Conservation (phyloP, 345 rosid genomes). For the Iberis pinnata region DNA sequence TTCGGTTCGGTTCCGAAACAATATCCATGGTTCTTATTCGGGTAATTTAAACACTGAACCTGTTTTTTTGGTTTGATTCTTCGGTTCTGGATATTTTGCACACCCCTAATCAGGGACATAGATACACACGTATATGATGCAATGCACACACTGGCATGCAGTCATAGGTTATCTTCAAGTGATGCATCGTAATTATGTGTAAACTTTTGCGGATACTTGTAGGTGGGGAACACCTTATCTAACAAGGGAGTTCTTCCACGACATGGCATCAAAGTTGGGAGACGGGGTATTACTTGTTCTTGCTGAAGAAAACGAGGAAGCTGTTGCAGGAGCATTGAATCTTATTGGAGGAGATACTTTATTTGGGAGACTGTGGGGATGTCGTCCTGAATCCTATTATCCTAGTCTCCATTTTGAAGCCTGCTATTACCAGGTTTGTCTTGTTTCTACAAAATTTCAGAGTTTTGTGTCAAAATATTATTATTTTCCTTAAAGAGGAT, state of each 20-base stretch:
- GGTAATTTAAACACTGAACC: no score
- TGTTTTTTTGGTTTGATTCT: no score
- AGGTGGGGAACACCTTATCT: slow-evolving; percentile 98
- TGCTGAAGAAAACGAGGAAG: slow-evolving; percentile 81
- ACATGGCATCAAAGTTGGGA: slow-evolving; percentile 73
- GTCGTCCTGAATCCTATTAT: slow-evolving; percentile 64
- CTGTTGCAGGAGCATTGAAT: slow-evolving; percentile 92
- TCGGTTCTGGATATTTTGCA: no score
- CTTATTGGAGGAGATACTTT: slow-evolving; percentile 86
- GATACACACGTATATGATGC: no score
- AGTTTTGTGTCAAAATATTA: no score
- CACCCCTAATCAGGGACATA: no score
- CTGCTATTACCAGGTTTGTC: slow-evolving; percentile 87
- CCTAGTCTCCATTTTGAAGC: slow-evolving; percentile 95
- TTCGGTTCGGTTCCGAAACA: no score
- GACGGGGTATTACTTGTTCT: slow-evolving; percentile 65
- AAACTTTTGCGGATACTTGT: slow-evolving; percentile 11
- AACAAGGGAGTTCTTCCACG: slow-evolving; percentile 78
- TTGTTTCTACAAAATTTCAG: neutral
- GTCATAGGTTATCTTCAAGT: neutral
- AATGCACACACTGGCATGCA: neutral
- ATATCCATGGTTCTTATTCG: no score
- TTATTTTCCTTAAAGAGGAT: neutral
- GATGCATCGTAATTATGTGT: neutral
- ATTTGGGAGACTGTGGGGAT: slow-evolving; percentile 95